A percentile compares a stretch with the other conserved stretches of the same genome.
phyloP scores from a whole-genome alignment of 768 basidiomycete genomes.

The Nidularia pulvinata region DNA sequence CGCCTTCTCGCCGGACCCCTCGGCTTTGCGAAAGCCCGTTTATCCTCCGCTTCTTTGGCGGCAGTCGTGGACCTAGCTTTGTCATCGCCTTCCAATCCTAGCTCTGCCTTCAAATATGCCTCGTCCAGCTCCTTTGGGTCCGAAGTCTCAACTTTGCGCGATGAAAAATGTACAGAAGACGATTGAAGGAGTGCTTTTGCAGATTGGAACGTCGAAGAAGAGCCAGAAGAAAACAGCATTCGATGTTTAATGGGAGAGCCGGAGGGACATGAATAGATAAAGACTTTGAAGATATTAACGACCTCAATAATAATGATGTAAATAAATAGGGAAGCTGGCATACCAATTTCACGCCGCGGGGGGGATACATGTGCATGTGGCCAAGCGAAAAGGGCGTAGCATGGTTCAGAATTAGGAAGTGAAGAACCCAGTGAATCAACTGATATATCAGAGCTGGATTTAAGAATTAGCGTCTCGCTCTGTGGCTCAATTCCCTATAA shows the following conservation, averaged over 20 bases:
- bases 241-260: constrained; percentile 79
- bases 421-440: constrained; percentile 42
- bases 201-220: constrained; percentile 50
- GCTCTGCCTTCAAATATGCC: constrained; percentile 55
- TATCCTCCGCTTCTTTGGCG: neutral
- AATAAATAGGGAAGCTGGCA: neutral
- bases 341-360: constrained; percentile 62
- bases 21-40: constrained; percentile 60
- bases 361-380: constrained; percentile 35
- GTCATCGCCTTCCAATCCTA: constrained; percentile 30
- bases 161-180: constrained; percentile 34
- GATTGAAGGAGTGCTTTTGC: constrained; percentile 52
- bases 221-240: constrained; percentile 87
- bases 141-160: constrained; percentile 82
- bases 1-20: constrained; percentile 63
- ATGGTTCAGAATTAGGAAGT: constrained; percentile 61
- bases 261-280: constrained; percentile 92
- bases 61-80: neutral
- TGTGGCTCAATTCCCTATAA: constrained; percentile 64
- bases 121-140: constrained; percentile 75
- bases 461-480: constrained; percentile 57
- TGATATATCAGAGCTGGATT: constrained; percentile 32
- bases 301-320: neutral
- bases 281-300: constrained; percentile 43
- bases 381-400: constrained; percentile 74